Base-by-base conservation (phyloP, 352 stramenopile genomes). In the Pythium dissimile region DNA sequence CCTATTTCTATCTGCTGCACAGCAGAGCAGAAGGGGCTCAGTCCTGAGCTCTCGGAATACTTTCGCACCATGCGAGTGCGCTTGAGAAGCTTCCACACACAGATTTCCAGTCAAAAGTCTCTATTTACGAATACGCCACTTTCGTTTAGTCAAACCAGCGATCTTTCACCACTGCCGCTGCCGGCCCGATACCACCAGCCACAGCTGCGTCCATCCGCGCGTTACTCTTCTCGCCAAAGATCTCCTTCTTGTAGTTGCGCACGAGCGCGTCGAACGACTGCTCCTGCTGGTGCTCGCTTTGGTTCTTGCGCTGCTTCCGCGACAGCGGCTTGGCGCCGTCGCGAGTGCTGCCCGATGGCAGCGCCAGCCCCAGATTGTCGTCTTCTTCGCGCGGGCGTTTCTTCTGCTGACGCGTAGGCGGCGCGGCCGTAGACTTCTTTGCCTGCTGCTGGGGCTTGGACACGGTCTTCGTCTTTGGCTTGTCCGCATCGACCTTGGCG, bases 171-270 rank as follows among this genome's bases (percentile, higher is more conserved):
- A 67, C 48, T 12, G 32, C 34, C 13, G 13, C 31, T 16, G 31
- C 21, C 20, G 16, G 2, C 20, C 13, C 24, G 16, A 9, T 41
- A 26, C 28, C 28, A 13, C 27, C 31, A 15, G 13, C n/a, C n/a
- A n/a, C n/a, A n/a, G n/a, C 21, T 10, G 23, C 30, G 23, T 21
- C 34, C 24, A 34, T 47, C 6, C 38, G 23, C 15, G 15, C 27
- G 6, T 13, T 23, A 6, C 18, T 13, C 79, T 79, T 72, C 10
- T 80, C 74, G 5, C 80, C 80, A 50, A 94, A 94, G 32, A 94
- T 80, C 54, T 92, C 76, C 61, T 86, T 77, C 74, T 92, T 94
- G 80, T 94, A 94, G 47, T 72, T 83, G 55, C 70, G 67, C 62
- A 94, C 84, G 39, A 94, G 65, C 21, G 72, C 76, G 26, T 94